Evolutionary conservation across 495 filamentous ascomycete species (phyloP).

Genomic region (Tetracladium setigerum): DNA sequence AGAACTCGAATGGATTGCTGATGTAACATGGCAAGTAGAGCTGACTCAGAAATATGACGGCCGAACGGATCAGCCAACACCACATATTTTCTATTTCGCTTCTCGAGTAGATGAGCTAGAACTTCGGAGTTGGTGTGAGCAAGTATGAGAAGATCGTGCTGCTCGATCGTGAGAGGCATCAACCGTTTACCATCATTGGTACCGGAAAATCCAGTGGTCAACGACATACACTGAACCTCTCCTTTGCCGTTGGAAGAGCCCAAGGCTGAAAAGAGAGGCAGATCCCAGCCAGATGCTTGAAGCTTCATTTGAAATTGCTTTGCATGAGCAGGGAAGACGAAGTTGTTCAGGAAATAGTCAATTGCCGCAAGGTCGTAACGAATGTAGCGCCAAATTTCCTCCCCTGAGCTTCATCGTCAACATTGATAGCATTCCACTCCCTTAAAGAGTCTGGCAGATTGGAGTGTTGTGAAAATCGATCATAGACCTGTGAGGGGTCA

Average conservation of each 20-base stretch:
- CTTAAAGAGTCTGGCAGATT: conserved; percentile 32
- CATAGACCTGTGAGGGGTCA: conserved; percentile 41
- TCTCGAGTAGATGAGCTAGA: conserved; percentile 39
- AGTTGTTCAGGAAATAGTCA: conserved; percentile 45
- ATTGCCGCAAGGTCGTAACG: conserved; percentile 31
- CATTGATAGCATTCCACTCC: conserved; percentile 42
- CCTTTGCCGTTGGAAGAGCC: background rate
- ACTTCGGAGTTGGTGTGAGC: conserved; percentile 47
- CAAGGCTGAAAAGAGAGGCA: conserved; percentile 27
- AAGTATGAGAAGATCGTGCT: conserved; percentile 39
- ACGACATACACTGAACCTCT: background rate
- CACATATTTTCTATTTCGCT: conserved; percentile 33
- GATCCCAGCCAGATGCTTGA: conserved; percentile 46
- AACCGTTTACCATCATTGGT: conserved; percentile 43
- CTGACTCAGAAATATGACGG: conserved; percentile 27
- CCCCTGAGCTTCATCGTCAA: conserved; percentile 37
- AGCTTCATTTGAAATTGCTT: conserved; percentile 46
- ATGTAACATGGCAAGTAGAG: conserved; percentile 27
- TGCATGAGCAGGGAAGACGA: conserved; percentile 45
- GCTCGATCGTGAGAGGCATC: conserved; percentile 43
- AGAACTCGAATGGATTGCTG: conserved; percentile 30
- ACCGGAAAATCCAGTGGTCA: conserved; percentile 48
- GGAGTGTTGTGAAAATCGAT: conserved; percentile 23
- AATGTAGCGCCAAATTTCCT: conserved; percentile 32
- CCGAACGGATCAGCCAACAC: conserved; percentile 24